Percentiles rank a stretch among this genome's conserved stretches.
Evolutionary conservation across 106 monocot genomes (phyloP).

Genomic region (Alisma plantagoaquatica): DNA sequence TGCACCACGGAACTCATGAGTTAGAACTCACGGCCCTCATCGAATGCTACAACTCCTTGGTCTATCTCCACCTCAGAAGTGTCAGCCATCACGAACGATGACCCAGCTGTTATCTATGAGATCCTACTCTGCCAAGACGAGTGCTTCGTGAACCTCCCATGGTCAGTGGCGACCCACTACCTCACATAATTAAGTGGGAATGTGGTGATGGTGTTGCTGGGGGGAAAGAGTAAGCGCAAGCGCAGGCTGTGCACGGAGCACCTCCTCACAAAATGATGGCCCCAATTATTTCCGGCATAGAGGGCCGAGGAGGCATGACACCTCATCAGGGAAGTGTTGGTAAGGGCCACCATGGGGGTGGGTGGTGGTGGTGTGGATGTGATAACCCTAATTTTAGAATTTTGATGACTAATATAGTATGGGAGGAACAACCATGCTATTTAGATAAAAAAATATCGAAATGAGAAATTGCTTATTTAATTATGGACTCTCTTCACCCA

Average conservation of each 20-base stretch:
- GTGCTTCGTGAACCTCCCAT: constrained; percentile 64
- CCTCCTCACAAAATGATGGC: constrained; percentile 55
- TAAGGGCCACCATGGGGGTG: not conserved
- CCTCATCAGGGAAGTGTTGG: constrained; percentile 18
- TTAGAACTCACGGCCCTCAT: constrained; percentile 61
- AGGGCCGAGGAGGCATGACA: constrained; percentile 32
- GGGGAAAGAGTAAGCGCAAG: constrained; percentile 78
- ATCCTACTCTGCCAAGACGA: constrained; percentile 79
- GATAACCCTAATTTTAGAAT: too few species aligned
- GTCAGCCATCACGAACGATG: constrained; percentile 64
- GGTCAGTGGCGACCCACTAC: constrained; percentile 49
- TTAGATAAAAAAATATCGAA: too few species aligned
- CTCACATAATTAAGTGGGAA: constrained; percentile 72
- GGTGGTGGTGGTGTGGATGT: constrained; percentile 34
- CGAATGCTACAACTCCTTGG: constrained; percentile 53
- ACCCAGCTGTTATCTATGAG: constrained; percentile 75
- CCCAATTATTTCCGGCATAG: constrained; percentile 57
- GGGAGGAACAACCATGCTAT: too few species aligned
- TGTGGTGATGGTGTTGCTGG: constrained; percentile 70
- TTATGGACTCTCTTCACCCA: too few species aligned
- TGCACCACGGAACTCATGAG: constrained; percentile 71
- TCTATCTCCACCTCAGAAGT: constrained; percentile 71
- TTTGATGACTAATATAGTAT: too few species aligned
- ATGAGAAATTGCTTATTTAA: too few species aligned
- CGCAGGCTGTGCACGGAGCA: constrained; percentile 89